A percentile compares a stretch with the other conserved stretches of the same genome.
Conservation (phyloP, 257 asterid species). For the Gentiana straminea region DNA sequence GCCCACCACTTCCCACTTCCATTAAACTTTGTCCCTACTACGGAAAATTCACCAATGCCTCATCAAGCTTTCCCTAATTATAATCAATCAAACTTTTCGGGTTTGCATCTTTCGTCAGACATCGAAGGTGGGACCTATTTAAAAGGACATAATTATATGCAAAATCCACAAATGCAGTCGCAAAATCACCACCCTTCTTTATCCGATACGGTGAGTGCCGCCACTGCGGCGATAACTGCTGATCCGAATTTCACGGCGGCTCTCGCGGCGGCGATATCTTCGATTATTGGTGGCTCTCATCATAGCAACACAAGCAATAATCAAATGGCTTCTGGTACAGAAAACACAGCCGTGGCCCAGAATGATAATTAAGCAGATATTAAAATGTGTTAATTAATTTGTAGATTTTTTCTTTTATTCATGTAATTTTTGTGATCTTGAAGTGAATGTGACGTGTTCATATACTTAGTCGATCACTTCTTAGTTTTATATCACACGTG, state of each 20-base stretch:
- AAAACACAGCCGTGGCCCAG: background rate
- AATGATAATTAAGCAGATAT: conserved; percentile 12
- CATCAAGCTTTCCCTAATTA: conserved; percentile 41
- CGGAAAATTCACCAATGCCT: conserved; percentile 23
- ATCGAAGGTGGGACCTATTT: too few species aligned
- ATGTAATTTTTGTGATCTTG: too few species aligned
- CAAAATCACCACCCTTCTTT: background rate
- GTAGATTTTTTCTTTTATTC: too few species aligned
- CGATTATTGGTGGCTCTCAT: conserved; percentile 63
- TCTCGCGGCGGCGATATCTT: conserved; percentile 75
- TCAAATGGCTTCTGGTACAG: conserved; percentile 7
- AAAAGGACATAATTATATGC: conserved; percentile 3
- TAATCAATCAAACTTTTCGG: conserved; percentile 79
- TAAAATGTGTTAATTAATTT: conserved; percentile 9
- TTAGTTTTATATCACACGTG: too few species aligned
- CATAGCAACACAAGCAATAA: conserved; percentile 14
- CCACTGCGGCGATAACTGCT: conserved; percentile 73
- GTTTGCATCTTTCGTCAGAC: conserved; percentile 50
- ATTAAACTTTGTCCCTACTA: conserved; percentile 17
- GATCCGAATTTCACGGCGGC: conserved; percentile 91
- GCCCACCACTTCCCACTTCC: conserved; percentile 22
- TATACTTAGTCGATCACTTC: too few species aligned
- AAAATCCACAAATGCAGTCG: conserved; percentile 1
- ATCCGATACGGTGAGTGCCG: conserved; percentile 54
- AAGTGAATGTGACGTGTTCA: too few species aligned